Evolutionary conservation across 495 filamentous ascomycete genomes (phyloP).

Genomic region (Aspergillus asperescens): DNA sequence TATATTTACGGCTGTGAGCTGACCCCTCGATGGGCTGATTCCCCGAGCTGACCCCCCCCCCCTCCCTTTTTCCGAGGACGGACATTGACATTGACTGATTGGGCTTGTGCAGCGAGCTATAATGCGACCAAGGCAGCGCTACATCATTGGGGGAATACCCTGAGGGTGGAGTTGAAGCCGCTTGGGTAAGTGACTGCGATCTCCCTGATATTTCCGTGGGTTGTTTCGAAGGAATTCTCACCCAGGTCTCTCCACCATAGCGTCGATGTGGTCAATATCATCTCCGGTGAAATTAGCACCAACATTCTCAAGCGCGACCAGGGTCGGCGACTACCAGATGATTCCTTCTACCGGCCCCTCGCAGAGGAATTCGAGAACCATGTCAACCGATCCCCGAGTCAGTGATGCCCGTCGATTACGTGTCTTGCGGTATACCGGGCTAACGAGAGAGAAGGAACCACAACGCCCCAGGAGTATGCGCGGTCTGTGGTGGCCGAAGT

Average conservation of each 20-base stretch:
- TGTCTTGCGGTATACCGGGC: not conserved
- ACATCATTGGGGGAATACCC: conserved; percentile 26
- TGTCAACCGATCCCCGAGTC: not conserved
- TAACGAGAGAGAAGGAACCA: not conserved
- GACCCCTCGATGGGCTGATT: too few relatives aligned
- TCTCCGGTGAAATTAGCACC: conserved; percentile 31
- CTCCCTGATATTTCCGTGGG: too few relatives aligned
- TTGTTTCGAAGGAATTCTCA: too few relatives aligned
- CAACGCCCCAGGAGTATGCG: not conserved
- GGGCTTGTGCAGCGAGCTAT: conserved; percentile 26
- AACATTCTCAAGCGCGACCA: conserved; percentile 29
- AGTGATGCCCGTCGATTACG: not conserved
- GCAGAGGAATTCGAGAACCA: conserved; percentile 5
- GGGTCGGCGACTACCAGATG: conserved; percentile 18
- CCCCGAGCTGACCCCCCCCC: too few relatives aligned
- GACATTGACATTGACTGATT: too few relatives aligned
- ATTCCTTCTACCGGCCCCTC: conserved; percentile 9
- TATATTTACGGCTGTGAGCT: conserved; percentile 30
- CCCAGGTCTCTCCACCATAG: too few relatives aligned
- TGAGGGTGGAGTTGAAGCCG: conserved; percentile 30
- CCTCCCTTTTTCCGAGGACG: too few relatives aligned
- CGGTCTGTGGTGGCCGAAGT: not conserved
- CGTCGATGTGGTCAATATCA: conserved; percentile 21
- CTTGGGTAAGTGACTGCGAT: conserved; percentile 12
- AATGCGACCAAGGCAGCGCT: conserved; percentile 32